Evolutionary conservation across 331 rosid species (phyloP).

Genomic region (Acacia concinna): DNA sequence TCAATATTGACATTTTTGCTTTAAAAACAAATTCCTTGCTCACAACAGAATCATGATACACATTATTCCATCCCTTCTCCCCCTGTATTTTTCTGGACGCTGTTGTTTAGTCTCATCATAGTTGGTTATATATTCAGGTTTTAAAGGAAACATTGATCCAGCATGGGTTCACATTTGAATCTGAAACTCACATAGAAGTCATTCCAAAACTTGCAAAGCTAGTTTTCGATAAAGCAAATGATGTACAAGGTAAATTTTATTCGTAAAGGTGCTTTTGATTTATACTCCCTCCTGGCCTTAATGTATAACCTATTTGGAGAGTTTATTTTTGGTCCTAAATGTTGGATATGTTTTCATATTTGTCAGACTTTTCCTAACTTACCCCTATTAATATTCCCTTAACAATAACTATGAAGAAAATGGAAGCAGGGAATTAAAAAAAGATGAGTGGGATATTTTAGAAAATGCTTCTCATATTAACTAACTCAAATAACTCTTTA

Average conservation of each 20-base stretch:
- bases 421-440: too few relatives aligned
- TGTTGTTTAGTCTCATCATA: conserved; percentile 24
- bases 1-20: neutral
- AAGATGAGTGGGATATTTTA: too few relatives aligned
- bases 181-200: conserved; percentile 95
- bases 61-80: neutral
- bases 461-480: too few relatives aligned
- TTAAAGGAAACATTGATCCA: conserved; percentile 82
- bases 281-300: neutral
- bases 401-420: too few relatives aligned
- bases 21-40: neutral
- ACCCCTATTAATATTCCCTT: too few relatives aligned
- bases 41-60: neutral
- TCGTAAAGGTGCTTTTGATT: neutral
- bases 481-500: too few relatives aligned
- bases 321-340: too few relatives aligned
- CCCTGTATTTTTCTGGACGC: neutral
- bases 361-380: too few relatives aligned
- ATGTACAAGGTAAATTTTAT: conserved; percentile 57
- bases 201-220: conserved; percentile 96
- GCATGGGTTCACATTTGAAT: conserved; percentile 82
- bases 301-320: neutral
- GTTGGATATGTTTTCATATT: too few relatives aligned
- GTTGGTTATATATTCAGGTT: conserved; percentile 55
- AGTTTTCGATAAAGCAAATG: conserved; percentile 87